Evolutionary conservation across 345 rosid genomes (phyloP), one percentile per base, ranked within the genome.

Genomic region (Anastatica hierochuntica): DNA sequence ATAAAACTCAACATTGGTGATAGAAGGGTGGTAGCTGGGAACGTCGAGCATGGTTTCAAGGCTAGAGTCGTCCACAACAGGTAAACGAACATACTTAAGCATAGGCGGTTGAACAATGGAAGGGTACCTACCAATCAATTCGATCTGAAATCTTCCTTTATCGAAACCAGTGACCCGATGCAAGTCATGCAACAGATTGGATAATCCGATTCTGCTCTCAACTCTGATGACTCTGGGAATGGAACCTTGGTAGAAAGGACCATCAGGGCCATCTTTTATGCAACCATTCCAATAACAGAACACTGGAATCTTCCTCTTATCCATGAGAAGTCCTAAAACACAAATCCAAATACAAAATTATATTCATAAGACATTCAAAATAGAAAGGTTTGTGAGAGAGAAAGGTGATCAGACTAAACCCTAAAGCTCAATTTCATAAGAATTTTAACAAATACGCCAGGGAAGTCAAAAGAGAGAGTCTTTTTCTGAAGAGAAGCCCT

Each of bases 191-290:
- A 57, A 23, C 18, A 45, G 15, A 2, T 16, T 18, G 4, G 43
- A 10, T 45, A 57, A 19, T 34, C 35, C 11, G 0, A 13, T 57
- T 17, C 15, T 44, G 17, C 36, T 44, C 14, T 57, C 53, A 45
- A 45, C 53, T 57, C 36, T 57, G 16, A 57, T 57, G 0, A 23
- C 62, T 57, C 53, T 45, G 16, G 62, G 62, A 21, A 4, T 35
- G 11, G 62, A 45, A 4, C 53, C 62, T 57, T 57, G 4, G 7
- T 57, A 57, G 18, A 57, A 57, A 14, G 62, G 62, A 57, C 62
- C 62, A 21, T 57, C 62, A 21, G 7, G 19, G 8, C 53, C 62
- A 57, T 45, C 62, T 57, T 57, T 57, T 0, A 57, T 23, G 1
- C 53, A 15, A 4, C 53, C 53, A 47, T 44, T 57, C 53, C 62